Evolutionary conservation across 2,329 filamentous ascomycete genomes (phyloP), one percentile per base, ranked within the genome.

Genomic region (Madurella fahalii): DNA sequence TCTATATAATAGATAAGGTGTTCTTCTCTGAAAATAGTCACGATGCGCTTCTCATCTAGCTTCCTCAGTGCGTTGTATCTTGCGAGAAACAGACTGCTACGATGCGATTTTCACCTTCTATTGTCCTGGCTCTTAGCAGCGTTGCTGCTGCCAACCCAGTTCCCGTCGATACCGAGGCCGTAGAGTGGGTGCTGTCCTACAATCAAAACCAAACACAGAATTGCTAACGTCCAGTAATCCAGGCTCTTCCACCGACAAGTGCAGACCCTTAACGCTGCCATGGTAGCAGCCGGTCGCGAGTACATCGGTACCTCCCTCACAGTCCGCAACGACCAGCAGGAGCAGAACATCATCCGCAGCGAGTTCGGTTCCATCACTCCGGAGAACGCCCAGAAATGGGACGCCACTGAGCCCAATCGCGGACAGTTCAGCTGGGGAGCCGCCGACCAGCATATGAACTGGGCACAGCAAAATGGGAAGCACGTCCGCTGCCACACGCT

Each of bases 281-380:
- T 67, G 50, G 52, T 62, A 12, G 47, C 47, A 12, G 5, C 63
- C 62, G 67, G 66, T 25, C 63, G 63, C 50, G 53, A 64, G 34
- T 83, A 82, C 67, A 81, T 83, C 49, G 81, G 81, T 40, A 79
- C 80, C 1, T 81, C 81, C 1, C 79, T 81, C 30, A 81, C 83
- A 59, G 79, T 82, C 18, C 66, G 65, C 2, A 73, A 76, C 42
- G 79, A 85, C 65, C 64, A 68, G 2, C 61, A 72, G 40, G 84
- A 84, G 64, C 66, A 74, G n/a, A 64, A 67, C 3, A 76, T 82
- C 57, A 71, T 83, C 40, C 31, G 40, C 39, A 52, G 31, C 40
- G 51, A 53, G 32, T 84, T 84, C 63, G 81, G 80, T 18, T 76
- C 81, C 60, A 73, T 82, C 45, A 83, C 81, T 11, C 67, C 67